phyloP scores from a whole-genome alignment of 192 early-diverging fungal genomes.

The Backusella psychrophila region DNA sequence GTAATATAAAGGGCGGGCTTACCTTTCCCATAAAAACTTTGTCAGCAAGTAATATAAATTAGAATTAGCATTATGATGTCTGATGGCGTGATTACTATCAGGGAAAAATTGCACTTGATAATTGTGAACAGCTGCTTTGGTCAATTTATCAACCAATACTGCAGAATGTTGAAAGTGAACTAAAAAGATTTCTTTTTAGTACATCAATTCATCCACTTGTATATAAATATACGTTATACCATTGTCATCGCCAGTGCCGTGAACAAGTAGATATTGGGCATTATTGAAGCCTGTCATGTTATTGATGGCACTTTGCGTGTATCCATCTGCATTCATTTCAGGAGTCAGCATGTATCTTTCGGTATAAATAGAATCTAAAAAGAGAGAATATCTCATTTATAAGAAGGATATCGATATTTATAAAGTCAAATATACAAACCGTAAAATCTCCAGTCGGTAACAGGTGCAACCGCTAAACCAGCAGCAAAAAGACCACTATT shows the following conservation, averaged over 20 bases:
- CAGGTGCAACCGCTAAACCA: slow-evolving; percentile 94
- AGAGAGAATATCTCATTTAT: background rate
- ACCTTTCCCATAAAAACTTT: slow-evolving; percentile 36
- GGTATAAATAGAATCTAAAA: slow-evolving; percentile 86
- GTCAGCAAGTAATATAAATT: slow-evolving; percentile 48
- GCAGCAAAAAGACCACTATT: slow-evolving; percentile 78
- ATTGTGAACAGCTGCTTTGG: slow-evolving; percentile 65
- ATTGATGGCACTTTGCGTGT: slow-evolving; percentile 69
- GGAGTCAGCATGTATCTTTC: slow-evolving; percentile 97
- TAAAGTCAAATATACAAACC: slow-evolving; percentile 9
- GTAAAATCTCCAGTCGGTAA: slow-evolving; percentile 85
- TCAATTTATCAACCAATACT: slow-evolving; percentile 71
- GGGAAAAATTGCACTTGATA: slow-evolving; percentile 90
- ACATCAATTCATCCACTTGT: background rate
- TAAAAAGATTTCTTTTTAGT: background rate
- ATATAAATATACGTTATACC: slow-evolving; percentile 37
- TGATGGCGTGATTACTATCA: slow-evolving; percentile 89
- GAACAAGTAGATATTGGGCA: slow-evolving; percentile 78
- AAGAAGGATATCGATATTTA: background rate
- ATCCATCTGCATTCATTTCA: slow-evolving; percentile 71
- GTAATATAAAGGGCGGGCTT: background rate
- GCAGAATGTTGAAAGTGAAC: slow-evolving; percentile 95
- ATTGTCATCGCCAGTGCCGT: slow-evolving; percentile 89
- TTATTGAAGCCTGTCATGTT: slow-evolving; percentile 83
- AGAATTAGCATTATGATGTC: slow-evolving; percentile 68